Evolutionary conservation across 371 early-diverging fungal species (phyloP).

Genomic region (Mortierella sp.): DNA sequence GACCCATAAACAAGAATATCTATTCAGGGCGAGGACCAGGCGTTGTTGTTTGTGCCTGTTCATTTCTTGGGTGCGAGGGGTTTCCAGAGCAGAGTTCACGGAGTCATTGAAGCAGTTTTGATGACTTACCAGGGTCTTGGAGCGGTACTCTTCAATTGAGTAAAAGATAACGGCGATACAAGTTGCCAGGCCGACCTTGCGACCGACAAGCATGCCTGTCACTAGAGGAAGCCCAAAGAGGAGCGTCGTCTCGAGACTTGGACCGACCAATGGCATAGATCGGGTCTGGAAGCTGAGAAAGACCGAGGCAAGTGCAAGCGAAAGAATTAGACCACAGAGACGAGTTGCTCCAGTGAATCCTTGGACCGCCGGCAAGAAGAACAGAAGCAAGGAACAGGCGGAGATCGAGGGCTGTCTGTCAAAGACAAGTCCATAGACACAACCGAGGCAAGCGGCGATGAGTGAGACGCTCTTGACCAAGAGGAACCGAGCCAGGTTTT

Average conservation of each 20-base stretch:
- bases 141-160: conserved; percentile 46
- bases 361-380: conserved; percentile 50
- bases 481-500: conserved; percentile 45
- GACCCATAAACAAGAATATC: background rate
- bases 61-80: background rate
- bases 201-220: conserved; percentile 48
- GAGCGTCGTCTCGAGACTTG: conserved; percentile 43
- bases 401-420: conserved; percentile 32
- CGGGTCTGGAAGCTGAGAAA: conserved; percentile 40
- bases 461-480: conserved; percentile 50
- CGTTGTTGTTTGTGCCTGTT: background rate
- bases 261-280: conserved; percentile 37
- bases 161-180: conserved; percentile 33
- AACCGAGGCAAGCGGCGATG: conserved; percentile 47
- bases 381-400: conserved; percentile 32
- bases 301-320: conserved; percentile 23
- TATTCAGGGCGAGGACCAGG: conserved; percentile 3
- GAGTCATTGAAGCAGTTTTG: background rate
- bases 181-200: conserved; percentile 39
- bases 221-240: conserved; percentile 44
- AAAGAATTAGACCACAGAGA: conserved; percentile 38
- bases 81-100: background rate
- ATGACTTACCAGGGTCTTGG: conserved; percentile 26
- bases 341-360: conserved; percentile 47
- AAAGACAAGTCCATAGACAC: conserved; percentile 48